phyloP scores from a whole-genome alignment of 208 protist species.

The Leishmania mexicana region DNA sequence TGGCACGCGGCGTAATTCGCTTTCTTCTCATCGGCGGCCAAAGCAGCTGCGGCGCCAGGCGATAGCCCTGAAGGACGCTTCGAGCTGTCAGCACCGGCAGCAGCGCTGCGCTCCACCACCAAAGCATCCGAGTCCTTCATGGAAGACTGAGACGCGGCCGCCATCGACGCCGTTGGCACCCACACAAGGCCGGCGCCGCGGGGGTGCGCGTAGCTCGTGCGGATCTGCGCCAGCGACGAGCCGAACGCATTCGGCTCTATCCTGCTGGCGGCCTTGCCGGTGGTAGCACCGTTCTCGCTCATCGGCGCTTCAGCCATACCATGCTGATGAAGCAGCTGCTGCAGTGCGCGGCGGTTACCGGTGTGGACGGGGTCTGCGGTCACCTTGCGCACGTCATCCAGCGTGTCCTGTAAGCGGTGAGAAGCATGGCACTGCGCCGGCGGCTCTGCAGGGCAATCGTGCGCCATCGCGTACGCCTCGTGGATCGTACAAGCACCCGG shows the following conservation, averaged over 20 bases:
- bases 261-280: constrained; percentile 7
- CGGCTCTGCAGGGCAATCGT: constrained; percentile 68
- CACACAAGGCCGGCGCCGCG: constrained; percentile 85
- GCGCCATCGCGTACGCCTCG: constrained; percentile 66
- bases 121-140: constrained; percentile 21
- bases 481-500: constrained; percentile 40
- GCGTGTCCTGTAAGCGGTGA: constrained; percentile 74
- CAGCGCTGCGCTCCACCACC: constrained; percentile 9
- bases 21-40: constrained; percentile 15
- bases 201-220: constrained; percentile 53
- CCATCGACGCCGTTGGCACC: constrained; percentile 18
- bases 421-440: constrained; percentile 76
- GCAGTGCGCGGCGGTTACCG: constrained; percentile 45
- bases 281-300: constrained; percentile 1
- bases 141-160: constrained; percentile 1
- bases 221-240: constrained; percentile 48
- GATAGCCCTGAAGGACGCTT: constrained; percentile 23
- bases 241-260: constrained; percentile 35
- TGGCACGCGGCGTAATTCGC: constrained; percentile 31
- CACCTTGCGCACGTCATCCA: constrained; percentile 65
- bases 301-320: constrained; percentile 21
- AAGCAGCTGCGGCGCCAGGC: constrained; percentile 35
- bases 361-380: constrained; percentile 71
- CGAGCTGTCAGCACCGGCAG: not conserved
- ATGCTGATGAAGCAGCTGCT: constrained; percentile 34